Base-by-base conservation (phyloP, 1,139 yeast species). In the Insectozyma bohioensis region DNA sequence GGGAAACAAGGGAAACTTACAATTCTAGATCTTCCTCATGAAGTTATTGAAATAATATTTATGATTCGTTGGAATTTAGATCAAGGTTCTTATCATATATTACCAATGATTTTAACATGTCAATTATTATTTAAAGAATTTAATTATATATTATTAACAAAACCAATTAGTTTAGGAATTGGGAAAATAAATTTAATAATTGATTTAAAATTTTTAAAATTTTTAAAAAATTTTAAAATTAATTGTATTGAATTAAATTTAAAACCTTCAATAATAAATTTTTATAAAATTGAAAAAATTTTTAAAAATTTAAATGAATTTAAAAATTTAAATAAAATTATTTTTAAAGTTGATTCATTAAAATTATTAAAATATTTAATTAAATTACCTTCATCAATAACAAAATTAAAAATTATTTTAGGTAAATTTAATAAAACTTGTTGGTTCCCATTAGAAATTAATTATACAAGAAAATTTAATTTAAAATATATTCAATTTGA, bases 71-170 rank as follows among this genome's bases (percentile, higher is more conserved):
- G 33, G 33, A 12, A 12, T 8, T 13, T 11, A 15, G 33, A 30
- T 24, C 12, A 24, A 9, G 27, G 27, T 4, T 30, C 33, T 11
- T 12, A 19, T 18, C 11, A 18, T 13, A 28, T 30, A 2, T 15
- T 30, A 30, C 33, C 33, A 6, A 24, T 30, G 28, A 30, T 30
- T 4, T 23, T 30, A 10, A 30, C 33, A 19, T 30, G 33, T 24
- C 18, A 8, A 5, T 11, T 3, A 8, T 11, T 30, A 11, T 24
- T 24, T 16, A 13, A 16, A 12, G 15, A 24, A 4, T 24, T 23
- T n/a, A 30, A 24, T 12, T 24, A 30, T 14, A n/a, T n/a, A n/a
- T 12, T 30, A 4, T 22, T 30, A 4, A 13, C 10, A 2, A 18
- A 9, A 19, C 28, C 24, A 18, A 13, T 30, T 2, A 18, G 24